A percentile compares a stretch with the other conserved stretches of the same genome.
Conservation (phyloP, 1,284 basidiomycete species). For the Trametes hirsuta region DNA sequence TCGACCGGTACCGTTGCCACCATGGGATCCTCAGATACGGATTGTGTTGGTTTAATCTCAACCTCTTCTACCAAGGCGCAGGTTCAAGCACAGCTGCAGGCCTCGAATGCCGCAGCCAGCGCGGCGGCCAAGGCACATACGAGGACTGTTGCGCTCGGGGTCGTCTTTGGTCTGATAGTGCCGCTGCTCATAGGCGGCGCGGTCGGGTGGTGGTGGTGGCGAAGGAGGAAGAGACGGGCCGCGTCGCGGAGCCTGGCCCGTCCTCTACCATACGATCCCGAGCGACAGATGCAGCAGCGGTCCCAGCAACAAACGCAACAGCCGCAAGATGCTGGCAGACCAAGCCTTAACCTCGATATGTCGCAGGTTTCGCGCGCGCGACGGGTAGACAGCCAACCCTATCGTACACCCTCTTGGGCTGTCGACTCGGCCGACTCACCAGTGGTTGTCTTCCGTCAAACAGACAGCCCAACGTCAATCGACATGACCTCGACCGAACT, state of each 20-base stretch:
- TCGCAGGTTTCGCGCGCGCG: constrained; percentile 16
- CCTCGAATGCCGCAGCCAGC: constrained; percentile 10
- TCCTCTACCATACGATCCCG: constrained; percentile 10
- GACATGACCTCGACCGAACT: constrained; percentile 24
- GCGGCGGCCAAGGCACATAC: constrained; percentile 17
- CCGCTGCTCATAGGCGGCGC: constrained; percentile 19
- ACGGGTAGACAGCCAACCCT: constrained; percentile 12
- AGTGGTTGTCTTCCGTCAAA: background rate
- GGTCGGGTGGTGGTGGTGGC: constrained; percentile 25
- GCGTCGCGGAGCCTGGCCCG: constrained; percentile 19
- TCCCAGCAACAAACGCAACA: background rate
- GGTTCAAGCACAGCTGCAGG: constrained; percentile 16
- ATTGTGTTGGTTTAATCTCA: constrained; percentile 25
- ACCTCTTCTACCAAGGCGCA: constrained; percentile 22
- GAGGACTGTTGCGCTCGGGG: constrained; percentile 29
- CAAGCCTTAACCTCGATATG: constrained; percentile 25
- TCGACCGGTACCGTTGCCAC: constrained; percentile 26
- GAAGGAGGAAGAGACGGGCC: constrained; percentile 17
- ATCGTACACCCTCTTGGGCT: constrained; percentile 15
- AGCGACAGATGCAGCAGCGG: background rate
- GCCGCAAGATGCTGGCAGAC: constrained; percentile 8
- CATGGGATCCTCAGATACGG: constrained; percentile 20
- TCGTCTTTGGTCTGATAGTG: constrained; percentile 27
- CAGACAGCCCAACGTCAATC: constrained; percentile 24
- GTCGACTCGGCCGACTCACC: constrained; percentile 15